phyloP scores from a whole-genome alignment of 768 basidiomycete genomes.

The Mrakia blollopis region DNA sequence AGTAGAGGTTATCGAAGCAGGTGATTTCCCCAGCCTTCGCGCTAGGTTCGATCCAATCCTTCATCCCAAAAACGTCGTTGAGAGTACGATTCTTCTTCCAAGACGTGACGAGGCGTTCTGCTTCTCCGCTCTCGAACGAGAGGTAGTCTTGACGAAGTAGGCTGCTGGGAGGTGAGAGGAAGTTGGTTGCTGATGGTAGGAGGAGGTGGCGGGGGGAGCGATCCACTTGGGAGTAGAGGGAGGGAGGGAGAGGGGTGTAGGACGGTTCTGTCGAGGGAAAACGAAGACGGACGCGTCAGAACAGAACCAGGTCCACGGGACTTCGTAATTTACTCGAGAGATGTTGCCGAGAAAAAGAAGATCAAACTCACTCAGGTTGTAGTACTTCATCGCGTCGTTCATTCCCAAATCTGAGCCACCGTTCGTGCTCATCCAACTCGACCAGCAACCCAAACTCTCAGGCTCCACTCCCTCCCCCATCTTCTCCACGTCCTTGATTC shows the following conservation, averaged over 20 bases:
- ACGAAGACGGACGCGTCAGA: neutral
- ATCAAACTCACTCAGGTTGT: neutral
- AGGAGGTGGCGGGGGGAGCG: neutral
- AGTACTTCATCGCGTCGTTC: neutral
- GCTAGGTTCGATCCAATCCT: neutral
- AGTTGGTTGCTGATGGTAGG: neutral
- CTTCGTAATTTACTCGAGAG: too few relatives aligned
- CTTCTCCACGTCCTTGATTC: neutral
- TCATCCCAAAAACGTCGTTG: neutral
- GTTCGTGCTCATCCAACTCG: neutral
- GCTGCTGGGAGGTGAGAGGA: slow-evolving; percentile 1
- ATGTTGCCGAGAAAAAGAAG: neutral
- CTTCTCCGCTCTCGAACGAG: neutral
- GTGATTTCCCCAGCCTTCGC: neutral
- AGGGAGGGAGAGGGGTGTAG: slow-evolving; percentile 7
- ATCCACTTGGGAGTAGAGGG: neutral
- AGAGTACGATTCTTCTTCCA: neutral
- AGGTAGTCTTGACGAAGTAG: neutral
- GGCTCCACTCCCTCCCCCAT: neutral
- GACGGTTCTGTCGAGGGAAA: neutral
- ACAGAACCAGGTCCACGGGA: too few relatives aligned
- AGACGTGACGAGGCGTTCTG: neutral
- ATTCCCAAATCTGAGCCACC: neutral
- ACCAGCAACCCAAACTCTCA: neutral
- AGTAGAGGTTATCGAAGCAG: neutral